Evolutionary conservation across 2,329 filamentous ascomycete species (phyloP).

Genomic region (Colletotrichum cereale): DNA sequence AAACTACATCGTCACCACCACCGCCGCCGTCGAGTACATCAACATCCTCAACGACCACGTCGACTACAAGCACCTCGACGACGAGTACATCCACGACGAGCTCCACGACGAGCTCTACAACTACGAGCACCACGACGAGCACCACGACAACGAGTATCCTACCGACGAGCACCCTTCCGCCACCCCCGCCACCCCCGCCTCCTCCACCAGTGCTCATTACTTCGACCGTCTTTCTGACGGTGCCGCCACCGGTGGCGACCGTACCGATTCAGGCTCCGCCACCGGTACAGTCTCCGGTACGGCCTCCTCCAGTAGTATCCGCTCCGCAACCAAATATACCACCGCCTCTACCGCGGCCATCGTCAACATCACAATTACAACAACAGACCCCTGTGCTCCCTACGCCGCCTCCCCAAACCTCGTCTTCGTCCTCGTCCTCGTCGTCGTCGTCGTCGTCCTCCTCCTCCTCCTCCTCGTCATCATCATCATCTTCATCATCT

Average conservation of each 20-base stretch:
- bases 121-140: neutral
- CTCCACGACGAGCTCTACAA: neutral
- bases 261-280: neutral
- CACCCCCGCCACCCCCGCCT: neutral
- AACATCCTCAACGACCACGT: too few relatives aligned
- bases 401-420: neutral
- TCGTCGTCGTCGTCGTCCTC: neutral
- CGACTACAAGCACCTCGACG: neutral
- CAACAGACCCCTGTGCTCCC: neutral
- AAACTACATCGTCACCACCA: neutral
- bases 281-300: neutral
- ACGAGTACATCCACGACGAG: neutral
- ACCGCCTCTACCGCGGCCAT: neutral
- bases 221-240: slow-evolving; percentile 3
- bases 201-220: neutral
- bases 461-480: neutral
- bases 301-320: neutral
- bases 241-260: neutral
- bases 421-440: neutral
- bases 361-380: neutral
- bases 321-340: neutral
- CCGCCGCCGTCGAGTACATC: neutral
- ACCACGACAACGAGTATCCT: neutral
- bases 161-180: neutral
- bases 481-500: neutral